These are phyloP conservation scores for Inga leiocalycina DNA, from an alignment of 306 rosid genomes.

Conservation along the genomic window DNA sequence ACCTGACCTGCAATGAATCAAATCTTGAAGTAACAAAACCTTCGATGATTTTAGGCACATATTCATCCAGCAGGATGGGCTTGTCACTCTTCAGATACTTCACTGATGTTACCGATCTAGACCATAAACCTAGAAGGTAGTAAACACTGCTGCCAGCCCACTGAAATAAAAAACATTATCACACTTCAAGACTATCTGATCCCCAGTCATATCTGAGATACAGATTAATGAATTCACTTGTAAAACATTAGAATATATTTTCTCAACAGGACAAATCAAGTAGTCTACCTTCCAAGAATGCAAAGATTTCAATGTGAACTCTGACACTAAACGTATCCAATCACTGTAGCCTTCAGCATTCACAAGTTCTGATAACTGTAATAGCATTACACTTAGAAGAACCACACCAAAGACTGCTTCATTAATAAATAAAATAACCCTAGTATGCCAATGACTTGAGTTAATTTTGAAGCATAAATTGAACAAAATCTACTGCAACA, in stretches of 20 bases:
- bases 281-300: conserved; percentile 90
- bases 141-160: conserved; percentile 59
- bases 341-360: conserved; percentile 90
- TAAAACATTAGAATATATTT: conserved; percentile 20
- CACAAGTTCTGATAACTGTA: conserved; percentile 92
- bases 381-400: conserved; percentile 2
- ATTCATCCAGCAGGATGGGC: conserved; percentile 47
- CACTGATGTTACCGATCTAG: conserved; percentile 45
- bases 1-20: conserved; percentile 50
- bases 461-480: not conserved
- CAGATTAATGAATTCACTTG: not conserved
- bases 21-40: conserved; percentile 53
- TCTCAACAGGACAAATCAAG: conserved; percentile 10
- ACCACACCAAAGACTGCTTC: not conserved
- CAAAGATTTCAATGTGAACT: conserved; percentile 89
- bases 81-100: conserved; percentile 51
- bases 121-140: conserved; percentile 54
- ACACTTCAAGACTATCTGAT: conserved; percentile 9
- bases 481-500: conserved; percentile 8
- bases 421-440: conserved; percentile 12
- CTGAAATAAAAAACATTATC: conserved; percentile 37
- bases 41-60: conserved; percentile 51
- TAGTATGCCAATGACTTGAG: not conserved
- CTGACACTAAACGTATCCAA: conserved; percentile 91
- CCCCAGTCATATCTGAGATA: conserved; percentile 1